A percentile compares a stretch with the other conserved stretches of the same genome.
phyloP scores from a whole-genome alignment of 371 early-diverging fungal species.

The Rhizomucor pusillus region DNA sequence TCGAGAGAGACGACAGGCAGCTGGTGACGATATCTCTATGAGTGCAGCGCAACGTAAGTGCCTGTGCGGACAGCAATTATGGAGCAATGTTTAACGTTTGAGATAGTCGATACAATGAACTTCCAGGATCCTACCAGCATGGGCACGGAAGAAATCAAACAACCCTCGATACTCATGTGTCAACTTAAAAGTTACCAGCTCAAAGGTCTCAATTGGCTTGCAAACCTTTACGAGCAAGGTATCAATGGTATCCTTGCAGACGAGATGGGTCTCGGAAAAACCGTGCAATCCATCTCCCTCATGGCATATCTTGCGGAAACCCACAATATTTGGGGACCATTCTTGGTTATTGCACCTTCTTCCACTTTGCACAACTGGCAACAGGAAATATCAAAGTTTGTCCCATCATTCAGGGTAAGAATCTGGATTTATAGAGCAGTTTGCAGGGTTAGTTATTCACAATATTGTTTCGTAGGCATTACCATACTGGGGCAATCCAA shows the following conservation, averaged over 20 bases:
- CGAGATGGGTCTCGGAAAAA: conserved; percentile 95
- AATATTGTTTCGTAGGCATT: conserved; percentile 40
- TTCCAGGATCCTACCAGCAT: conserved; percentile 81
- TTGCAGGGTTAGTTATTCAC: neutral
- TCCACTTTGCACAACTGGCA: conserved; percentile 98
- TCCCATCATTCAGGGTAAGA: conserved; percentile 80
- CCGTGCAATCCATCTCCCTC: conserved; percentile 94
- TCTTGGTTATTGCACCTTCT: conserved; percentile 94
- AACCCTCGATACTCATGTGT: conserved; percentile 89
- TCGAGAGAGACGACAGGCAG: conserved; percentile 43
- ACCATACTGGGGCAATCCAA: conserved; percentile 92
- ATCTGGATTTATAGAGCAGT: neutral
- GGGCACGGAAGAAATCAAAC: conserved; percentile 71
- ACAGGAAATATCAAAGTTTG: conserved; percentile 90
- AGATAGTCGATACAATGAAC: conserved; percentile 74
- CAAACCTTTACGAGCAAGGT: conserved; percentile 93
- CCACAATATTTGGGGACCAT: conserved; percentile 96
- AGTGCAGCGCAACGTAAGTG: conserved; percentile 52
- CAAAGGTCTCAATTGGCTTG: conserved; percentile 99
- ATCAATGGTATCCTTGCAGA: conserved; percentile 98
- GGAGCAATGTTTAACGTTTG: neutral
- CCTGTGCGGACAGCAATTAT: too few species aligned
- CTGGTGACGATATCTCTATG: conserved; percentile 50
- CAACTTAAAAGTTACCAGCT: conserved; percentile 94
- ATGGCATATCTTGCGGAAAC: conserved; percentile 86